These are phyloP conservation scores for Suillus americanus DNA, from an alignment of 768 basidiomycete species.

Conservation along the genomic window DNA sequence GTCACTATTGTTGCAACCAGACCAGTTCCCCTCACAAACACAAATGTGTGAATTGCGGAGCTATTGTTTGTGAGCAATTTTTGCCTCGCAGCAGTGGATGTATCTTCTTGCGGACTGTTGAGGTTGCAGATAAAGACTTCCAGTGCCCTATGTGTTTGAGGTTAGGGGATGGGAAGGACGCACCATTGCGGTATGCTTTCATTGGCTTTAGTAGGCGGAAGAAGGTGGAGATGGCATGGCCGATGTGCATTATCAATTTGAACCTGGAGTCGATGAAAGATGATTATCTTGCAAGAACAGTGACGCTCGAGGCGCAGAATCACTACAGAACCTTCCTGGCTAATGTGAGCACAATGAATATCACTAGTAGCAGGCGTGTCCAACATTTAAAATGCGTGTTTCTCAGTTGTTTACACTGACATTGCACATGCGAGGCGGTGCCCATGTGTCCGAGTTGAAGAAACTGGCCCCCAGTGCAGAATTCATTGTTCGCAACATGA, in stretches of 20 bases:
- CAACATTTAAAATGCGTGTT: too few species aligned
- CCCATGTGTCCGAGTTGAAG: background rate
- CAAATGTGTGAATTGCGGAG: background rate
- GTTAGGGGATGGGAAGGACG: background rate
- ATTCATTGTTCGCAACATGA: background rate
- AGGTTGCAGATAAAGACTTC: rapidly evolving
- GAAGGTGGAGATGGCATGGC: background rate
- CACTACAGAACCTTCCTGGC: background rate
- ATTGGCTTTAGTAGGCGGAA: background rate
- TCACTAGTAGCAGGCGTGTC: too few species aligned
- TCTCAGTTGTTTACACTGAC: background rate
- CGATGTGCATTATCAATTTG: background rate
- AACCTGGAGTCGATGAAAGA: background rate
- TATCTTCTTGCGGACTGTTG: background rate
- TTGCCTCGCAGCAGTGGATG: background rate
- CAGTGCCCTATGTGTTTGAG: background rate
- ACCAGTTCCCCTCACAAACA: background rate
- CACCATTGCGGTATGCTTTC: background rate
- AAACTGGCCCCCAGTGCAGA: background rate
- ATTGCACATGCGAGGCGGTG: background rate
- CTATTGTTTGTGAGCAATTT: background rate
- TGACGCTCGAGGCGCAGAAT: background rate
- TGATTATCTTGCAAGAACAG: background rate
- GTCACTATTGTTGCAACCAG: background rate
- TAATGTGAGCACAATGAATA: background rate